Base-by-base conservation (phyloP, 192 early-diverging fungal genomes). In the Coemansia erecta region DNA sequence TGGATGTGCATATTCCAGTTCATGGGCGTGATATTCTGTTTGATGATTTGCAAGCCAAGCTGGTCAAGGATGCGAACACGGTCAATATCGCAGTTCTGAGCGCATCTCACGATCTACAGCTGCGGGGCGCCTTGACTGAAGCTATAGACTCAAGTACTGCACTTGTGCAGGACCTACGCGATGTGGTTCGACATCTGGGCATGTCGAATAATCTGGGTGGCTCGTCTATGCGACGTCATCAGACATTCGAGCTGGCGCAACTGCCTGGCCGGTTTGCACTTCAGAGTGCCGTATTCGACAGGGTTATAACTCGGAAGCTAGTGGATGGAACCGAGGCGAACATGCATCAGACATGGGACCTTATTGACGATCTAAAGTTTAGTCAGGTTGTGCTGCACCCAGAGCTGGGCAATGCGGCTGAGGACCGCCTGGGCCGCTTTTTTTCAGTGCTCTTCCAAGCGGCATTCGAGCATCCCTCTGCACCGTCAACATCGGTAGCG, bases 261-360 rank as follows among this genome's bases (percentile, higher is more conserved):
- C 31, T 11, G 3, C 8, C 17, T 5, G 76, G 53, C 15, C 48
- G 15, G 47, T 73, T 48, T 45, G 63, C 60, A 3, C 48, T 79
- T 42, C 28, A 37, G 19, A 22, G 48, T 21, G 63, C 59, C 1
- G 53, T 65, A 23, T 37, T 79, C 40, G 76, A 61, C n/a, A 43
- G 13, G n/a, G 60, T 63, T 8, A 58, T 61, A 12, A 66, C 52
- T 1, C 42, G 17, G 26, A 40, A 42, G 8, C 43, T 21, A 14
- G 49, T 69, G 0, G 42, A 22, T 41, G 66, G 60, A 6, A 41
- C 58, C 7, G n/a, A 22, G 0, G 57, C 52, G 6, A 24, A 44
- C 0, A 63, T 73, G 33, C 76, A 52, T 15, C 70, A 79, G 53
- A 61, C 53, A 3, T 79, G 70, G 76, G 58, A 73, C 24, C 35